Evolutionary conservation across 495 filamentous ascomycete genomes (phyloP).

Genomic region (Pyrenopolyporus hunteri): DNA sequence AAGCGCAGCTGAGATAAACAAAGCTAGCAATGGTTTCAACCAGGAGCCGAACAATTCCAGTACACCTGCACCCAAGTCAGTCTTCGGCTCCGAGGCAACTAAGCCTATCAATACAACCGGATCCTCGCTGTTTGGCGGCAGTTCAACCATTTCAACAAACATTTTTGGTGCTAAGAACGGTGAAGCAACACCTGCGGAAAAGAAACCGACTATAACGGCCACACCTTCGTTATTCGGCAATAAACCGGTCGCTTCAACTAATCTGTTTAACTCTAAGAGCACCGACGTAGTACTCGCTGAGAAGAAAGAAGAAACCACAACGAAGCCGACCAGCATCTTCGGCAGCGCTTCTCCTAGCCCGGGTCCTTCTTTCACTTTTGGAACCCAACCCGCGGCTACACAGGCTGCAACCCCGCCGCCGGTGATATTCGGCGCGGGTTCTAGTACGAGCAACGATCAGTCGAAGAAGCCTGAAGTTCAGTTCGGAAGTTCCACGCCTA

Average conservation of each 20-base stretch:
- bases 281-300: conserved; percentile 34
- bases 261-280: conserved; percentile 26
- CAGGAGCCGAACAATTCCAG: conserved; percentile 26
- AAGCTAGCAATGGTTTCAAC: background rate
- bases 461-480: conserved; percentile 33
- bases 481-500: conserved; percentile 27
- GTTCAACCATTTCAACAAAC: conserved; percentile 15
- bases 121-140: conserved; percentile 41
- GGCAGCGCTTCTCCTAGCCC: conserved; percentile 19
- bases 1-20: conserved; percentile 1
- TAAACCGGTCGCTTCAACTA: conserved; percentile 14
- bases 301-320: conserved; percentile 32
- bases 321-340: conserved; percentile 29
- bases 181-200: conserved; percentile 38
- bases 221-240: conserved; percentile 40
- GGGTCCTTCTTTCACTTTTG: conserved; percentile 36
- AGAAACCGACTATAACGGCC: conserved; percentile 30
- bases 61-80: conserved; percentile 19
- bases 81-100: conserved; percentile 40
- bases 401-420: conserved; percentile 17
- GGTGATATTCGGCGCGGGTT: conserved; percentile 24
- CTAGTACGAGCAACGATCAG: conserved; percentile 13
- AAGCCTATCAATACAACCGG: conserved; percentile 28
- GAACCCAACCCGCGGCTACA: conserved; percentile 15
- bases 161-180: conserved; percentile 30